Evolutionary conservation across 2,329 filamentous ascomycete genomes (phyloP).

Genomic region (Colletotrichum gloeosporioides): DNA sequence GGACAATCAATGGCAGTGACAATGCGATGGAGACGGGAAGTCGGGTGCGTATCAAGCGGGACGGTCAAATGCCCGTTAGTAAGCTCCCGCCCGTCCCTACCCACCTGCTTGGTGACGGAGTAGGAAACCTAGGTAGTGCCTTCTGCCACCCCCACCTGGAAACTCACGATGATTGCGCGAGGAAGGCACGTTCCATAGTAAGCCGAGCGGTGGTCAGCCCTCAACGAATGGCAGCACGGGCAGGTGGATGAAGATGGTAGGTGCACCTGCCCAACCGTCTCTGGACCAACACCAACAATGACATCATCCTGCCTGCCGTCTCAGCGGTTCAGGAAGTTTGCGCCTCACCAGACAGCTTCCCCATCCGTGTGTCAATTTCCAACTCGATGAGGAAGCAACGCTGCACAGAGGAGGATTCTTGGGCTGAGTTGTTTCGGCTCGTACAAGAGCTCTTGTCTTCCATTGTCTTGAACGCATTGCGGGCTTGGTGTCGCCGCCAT

Average conservation of each 20-base stretch:
- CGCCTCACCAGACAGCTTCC: background rate
- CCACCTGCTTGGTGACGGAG: background rate
- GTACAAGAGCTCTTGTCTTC: background rate
- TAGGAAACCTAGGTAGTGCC: background rate
- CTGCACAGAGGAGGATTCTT: background rate
- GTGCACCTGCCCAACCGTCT: conserved; percentile 3
- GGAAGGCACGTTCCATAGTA: conserved; percentile 5
- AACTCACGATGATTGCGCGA: conserved; percentile 13
- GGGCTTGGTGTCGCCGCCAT: background rate
- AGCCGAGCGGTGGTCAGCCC: background rate
- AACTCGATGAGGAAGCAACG: background rate
- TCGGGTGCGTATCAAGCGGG: background rate
- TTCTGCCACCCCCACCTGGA: background rate
- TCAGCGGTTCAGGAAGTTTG: background rate
- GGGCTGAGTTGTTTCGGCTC: conserved; percentile 2
- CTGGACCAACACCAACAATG: conserved; percentile 5
- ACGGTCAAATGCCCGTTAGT: background rate
- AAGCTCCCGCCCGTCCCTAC: background rate
- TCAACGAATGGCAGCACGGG: conserved; percentile 1
- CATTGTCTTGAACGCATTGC: background rate
- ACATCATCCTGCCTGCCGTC: conserved; percentile 10
- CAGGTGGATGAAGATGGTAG: background rate
- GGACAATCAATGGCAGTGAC: background rate
- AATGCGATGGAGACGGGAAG: background rate
- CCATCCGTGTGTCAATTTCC: background rate